These are phyloP conservation scores for Phytophthora palmivora DNA, from an alignment of 352 stramenopile genomes.

Conservation along the genomic window DNA sequence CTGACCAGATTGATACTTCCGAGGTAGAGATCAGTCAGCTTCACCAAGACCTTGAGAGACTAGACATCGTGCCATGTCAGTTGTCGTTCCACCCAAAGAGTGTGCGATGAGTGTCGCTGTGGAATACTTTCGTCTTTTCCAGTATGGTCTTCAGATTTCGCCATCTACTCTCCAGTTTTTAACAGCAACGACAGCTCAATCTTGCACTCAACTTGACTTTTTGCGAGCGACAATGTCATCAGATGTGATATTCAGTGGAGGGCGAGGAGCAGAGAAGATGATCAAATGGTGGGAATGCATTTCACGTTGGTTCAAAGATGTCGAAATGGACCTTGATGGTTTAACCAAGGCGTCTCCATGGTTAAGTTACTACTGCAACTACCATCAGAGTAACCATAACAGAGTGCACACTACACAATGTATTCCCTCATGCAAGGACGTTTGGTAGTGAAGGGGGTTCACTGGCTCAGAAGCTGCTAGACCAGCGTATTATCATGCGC, in stretches of 20 bases:
- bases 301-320: constrained; percentile 16
- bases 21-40: not conserved
- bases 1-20: not conserved
- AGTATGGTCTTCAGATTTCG: not conserved
- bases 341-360: constrained; percentile 2
- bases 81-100: not conserved
- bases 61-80: not conserved
- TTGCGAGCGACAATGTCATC: constrained; percentile 6
- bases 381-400: constrained; percentile 8
- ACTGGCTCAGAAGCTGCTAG: constrained; percentile 13
- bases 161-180: not conserved
- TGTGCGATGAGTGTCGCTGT: constrained; percentile 1
- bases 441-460: too few relatives aligned
- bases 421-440: constrained; percentile 11
- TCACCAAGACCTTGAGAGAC: not conserved
- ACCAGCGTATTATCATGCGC: constrained; percentile 17
- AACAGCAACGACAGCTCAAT: not conserved
- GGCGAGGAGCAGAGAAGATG: constrained; percentile 5
- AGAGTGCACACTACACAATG: not conserved
- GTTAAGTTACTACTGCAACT: not conserved
- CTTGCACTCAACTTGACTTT: constrained; percentile 13
- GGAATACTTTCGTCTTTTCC: constrained; percentile 10
- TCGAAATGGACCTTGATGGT: constrained; percentile 15
- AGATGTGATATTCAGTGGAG: constrained; percentile 15
- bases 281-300: constrained; percentile 20